These are phyloP conservation scores for Lasiodiplodia sp. DNA, from an alignment of 2,329 filamentous ascomycete species.

Conservation along the genomic window DNA sequence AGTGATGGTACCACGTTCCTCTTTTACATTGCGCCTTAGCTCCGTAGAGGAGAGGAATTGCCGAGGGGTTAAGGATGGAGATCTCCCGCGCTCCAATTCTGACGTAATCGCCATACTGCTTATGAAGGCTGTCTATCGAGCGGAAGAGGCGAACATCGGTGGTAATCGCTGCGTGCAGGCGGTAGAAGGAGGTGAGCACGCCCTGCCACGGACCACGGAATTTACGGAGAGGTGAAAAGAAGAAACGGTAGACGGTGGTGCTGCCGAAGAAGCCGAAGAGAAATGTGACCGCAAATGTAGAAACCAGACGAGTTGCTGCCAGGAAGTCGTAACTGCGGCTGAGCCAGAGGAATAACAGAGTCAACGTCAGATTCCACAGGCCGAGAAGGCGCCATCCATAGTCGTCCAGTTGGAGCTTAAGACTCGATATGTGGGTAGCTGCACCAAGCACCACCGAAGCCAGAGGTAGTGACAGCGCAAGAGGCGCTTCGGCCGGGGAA, in stretches of 20 bases:
- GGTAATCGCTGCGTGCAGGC: background rate
- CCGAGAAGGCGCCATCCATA: conserved; percentile 23
- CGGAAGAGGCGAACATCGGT: conserved; percentile 11
- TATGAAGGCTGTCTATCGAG: conserved; percentile 26
- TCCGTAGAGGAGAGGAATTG: conserved; percentile 35
- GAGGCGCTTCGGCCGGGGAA: background rate
- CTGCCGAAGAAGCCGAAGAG: conserved; percentile 38
- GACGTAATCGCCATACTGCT: conserved; percentile 30
- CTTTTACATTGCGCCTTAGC: conserved; percentile 48
- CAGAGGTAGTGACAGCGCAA: conserved; percentile 12
- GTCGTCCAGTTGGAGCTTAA: conserved; percentile 17
- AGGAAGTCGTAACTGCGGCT: conserved; percentile 11
- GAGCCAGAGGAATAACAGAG: background rate
- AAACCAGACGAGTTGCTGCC: background rate
- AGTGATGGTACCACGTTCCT: conserved; percentile 39
- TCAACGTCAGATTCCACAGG: conserved; percentile 16
- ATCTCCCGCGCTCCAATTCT: conserved; percentile 37
- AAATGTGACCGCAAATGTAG: conserved; percentile 18
- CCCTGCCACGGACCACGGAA: conserved; percentile 28
- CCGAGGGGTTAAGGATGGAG: conserved; percentile 38
- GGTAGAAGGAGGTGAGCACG: conserved; percentile 24
- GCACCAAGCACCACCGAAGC: conserved; percentile 15
- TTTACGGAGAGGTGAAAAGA: conserved; percentile 49
- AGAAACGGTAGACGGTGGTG: conserved; percentile 48
- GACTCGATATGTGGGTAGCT: background rate